These are phyloP conservation scores for Paramecium biaurelia DNA, from an alignment of 73 alveolate genomes.

Conservation along the genomic window DNA sequence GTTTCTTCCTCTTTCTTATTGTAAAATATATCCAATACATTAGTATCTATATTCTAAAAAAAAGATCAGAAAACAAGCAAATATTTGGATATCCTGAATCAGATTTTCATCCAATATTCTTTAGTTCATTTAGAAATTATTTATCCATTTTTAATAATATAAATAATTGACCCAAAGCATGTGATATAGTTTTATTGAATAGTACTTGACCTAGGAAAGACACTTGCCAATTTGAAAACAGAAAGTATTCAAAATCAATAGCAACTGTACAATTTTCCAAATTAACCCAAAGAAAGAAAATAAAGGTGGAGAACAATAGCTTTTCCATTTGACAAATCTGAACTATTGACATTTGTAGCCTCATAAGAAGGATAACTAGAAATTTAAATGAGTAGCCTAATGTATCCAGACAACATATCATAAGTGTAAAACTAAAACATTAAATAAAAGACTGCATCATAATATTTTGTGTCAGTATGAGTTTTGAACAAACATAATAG, in stretches of 20 bases:
- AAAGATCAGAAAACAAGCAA: no score
- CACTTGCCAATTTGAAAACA: not conserved
- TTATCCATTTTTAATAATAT: not conserved
- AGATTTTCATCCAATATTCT: not conserved
- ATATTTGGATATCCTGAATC: no score
- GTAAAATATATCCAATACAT: no score
- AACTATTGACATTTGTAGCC: not conserved
- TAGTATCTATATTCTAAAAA: no score
- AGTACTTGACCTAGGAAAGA: not conserved
- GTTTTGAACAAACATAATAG: not conserved
- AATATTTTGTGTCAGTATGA: not conserved
- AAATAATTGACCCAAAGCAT: not conserved
- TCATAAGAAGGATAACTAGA: not conserved
- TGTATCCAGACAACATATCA: not conserved
- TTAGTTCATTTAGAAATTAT: not conserved
- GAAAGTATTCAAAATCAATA: not conserved
- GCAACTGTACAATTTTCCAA: not conserved
- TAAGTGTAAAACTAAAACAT: not conserved
- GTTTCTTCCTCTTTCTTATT: no score
- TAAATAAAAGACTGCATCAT: not conserved
- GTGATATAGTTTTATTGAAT: not conserved
- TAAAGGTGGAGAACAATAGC: not conserved
- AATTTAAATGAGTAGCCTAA: not conserved
- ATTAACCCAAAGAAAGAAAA: not conserved
- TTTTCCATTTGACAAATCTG: not conserved